These are phyloP conservation scores for Taxawa tesnikishii DNA, from an alignment of 2,329 filamentous ascomycete genomes.

Conservation along the genomic window DNA sequence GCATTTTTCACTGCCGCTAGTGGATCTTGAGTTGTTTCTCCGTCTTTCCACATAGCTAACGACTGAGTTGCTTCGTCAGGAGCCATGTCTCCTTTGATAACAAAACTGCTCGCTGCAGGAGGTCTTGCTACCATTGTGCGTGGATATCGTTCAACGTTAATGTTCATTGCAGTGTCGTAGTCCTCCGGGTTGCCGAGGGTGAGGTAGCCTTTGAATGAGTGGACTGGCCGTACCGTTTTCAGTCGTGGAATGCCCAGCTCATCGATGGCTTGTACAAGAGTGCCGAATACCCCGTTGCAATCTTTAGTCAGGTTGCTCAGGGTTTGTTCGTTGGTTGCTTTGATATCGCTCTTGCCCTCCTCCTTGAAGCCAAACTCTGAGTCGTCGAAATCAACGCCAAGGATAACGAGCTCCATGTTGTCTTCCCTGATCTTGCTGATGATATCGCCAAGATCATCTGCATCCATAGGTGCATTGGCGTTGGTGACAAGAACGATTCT, in stretches of 20 bases:
- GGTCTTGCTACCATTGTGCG: slow-evolving; percentile 67
- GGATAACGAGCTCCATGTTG: slow-evolving; percentile 63
- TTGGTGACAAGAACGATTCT: slow-evolving; percentile 80
- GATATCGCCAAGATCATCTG: slow-evolving; percentile 58
- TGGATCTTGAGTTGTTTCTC: slow-evolving; percentile 25
- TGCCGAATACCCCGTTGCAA: slow-evolving; percentile 67
- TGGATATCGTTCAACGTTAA: slow-evolving; percentile 84
- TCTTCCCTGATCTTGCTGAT: slow-evolving; percentile 60
- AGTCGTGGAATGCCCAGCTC: slow-evolving; percentile 66
- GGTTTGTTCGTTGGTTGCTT: slow-evolving; percentile 62
- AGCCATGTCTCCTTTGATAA: slow-evolving; percentile 37
- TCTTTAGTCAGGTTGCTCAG: slow-evolving; percentile 53
- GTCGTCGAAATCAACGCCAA: slow-evolving; percentile 92
- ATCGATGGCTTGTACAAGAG: slow-evolving; percentile 71
- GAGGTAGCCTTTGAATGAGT: slow-evolving; percentile 66
- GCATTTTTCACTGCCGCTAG: slow-evolving; percentile 63
- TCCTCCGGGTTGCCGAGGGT: slow-evolving; percentile 66
- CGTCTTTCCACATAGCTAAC: slow-evolving; percentile 30
- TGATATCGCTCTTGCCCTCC: slow-evolving; percentile 62
- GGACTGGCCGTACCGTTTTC: slow-evolving; percentile 63
- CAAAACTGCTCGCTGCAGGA: slow-evolving; percentile 66
- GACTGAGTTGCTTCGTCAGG: slow-evolving; percentile 41
- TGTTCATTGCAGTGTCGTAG: slow-evolving; percentile 63
- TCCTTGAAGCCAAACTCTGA: slow-evolving; percentile 82
- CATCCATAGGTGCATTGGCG: slow-evolving; percentile 60